phyloP scores from a whole-genome alignment of 208 protist genomes.

The Phytomonas sp. region DNA sequence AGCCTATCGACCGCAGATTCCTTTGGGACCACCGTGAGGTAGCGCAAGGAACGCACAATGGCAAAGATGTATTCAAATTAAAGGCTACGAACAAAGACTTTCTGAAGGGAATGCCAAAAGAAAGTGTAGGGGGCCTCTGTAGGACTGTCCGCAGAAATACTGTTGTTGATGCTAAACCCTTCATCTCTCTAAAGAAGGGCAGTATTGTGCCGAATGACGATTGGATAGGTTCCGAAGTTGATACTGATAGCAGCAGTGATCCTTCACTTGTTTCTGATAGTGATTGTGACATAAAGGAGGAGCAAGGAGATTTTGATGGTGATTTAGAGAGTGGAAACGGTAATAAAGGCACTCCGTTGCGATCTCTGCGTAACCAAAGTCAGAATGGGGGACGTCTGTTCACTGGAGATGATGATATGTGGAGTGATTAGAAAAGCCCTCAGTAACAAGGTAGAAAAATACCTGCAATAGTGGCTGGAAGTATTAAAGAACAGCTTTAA shows the following conservation, averaged over 20 bases:
- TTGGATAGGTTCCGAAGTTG: background rate
- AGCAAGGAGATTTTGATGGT: background rate
- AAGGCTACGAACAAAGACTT: background rate
- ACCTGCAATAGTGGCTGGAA: background rate
- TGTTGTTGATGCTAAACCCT: background rate
- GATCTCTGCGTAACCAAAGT: conserved; percentile 6
- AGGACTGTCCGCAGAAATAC: background rate
- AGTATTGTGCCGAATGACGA: background rate
- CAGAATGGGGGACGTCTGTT: conserved; percentile 23
- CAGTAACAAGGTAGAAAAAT: conserved; percentile 10
- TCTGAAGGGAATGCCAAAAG: background rate
- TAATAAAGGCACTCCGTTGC: conserved; percentile 1
- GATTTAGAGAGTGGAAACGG: conserved; percentile 12
- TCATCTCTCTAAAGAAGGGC: background rate
- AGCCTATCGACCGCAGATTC: conserved; percentile 18
- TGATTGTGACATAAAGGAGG: conserved; percentile 20
- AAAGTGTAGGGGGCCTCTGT: background rate
- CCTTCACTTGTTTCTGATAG: conserved; percentile 43
- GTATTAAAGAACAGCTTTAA: background rate
- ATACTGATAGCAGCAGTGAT: conserved; percentile 35
- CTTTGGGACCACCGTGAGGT: conserved; percentile 64
- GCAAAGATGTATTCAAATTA: background rate
- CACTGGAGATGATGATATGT: conserved; percentile 36
- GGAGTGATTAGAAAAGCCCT: conserved; percentile 27
- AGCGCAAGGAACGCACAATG: conserved; percentile 32